Evolutionary conservation across 1,284 basidiomycete genomes (phyloP), one percentile per base, ranked within the genome.

Genomic region (Boletus sp.): DNA sequence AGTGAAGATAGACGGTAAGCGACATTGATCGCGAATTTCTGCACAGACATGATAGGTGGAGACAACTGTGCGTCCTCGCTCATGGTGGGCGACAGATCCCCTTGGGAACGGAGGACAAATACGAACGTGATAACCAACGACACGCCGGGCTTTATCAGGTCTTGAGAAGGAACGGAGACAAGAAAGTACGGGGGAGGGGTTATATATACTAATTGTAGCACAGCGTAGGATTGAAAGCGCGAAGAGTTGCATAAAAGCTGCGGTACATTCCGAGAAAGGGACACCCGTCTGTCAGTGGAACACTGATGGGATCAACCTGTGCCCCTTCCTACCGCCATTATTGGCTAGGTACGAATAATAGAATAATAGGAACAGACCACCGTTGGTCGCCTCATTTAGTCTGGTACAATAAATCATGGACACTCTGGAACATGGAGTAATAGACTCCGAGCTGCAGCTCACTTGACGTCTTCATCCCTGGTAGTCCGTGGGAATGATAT

Each of bases 1-100:
- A 77, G 62, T 11, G 75, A 77, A 59, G 73, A 73, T 17, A 77
- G 66, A 58, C 71, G 71, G 54, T 67, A 46, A 23, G 76, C 77
- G 50, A 73, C 58, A 48, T 76, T 67, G 28, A 76, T 68, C 14
- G 75, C 71, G 48, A 70, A 67, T 65, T 68, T 69, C 60, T 70
- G 74, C 52, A 70, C 43, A 56, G 70, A 67, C 59, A 65, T 57
- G 62, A 65, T 56, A 59, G 64, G 58, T 56, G 67, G 58, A 56
- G 62, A 64, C 46, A 66, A 62, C 59, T 65, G 60, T 4, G 61
- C 4, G 37, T 64, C 53, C 56, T 61, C 59, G 59, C 58, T 27
- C 58, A 63, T 62, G 59, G 59, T 43, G 55, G 54, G 65, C 55
- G 57, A 52, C 9, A 40, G 44, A 71, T 64, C 52, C 30, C 56